phyloP scores from a whole-genome alignment of 2,329 filamentous ascomycete genomes.

The Trichoderma sp. region DNA sequence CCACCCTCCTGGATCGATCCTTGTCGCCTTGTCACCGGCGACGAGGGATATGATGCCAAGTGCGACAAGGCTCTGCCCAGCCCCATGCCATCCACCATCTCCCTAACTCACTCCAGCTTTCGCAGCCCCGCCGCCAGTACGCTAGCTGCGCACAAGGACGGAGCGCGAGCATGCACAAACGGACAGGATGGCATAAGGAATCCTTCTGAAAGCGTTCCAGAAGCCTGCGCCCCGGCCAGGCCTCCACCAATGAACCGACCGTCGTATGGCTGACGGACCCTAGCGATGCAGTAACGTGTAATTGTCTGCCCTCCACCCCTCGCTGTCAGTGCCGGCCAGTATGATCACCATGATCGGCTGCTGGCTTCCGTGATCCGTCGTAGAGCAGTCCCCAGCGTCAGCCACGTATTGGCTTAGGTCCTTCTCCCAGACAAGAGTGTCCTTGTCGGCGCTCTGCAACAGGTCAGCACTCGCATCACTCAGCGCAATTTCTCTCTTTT shows the following conservation, averaged over 20 bases:
- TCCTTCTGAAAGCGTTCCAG: constrained; percentile 20
- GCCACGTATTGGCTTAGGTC: neutral
- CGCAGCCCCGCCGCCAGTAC: neutral
- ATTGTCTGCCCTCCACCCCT: constrained; percentile 3
- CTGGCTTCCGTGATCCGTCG: constrained; percentile 20
- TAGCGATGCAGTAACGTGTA: neutral
- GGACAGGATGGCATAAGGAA: neutral
- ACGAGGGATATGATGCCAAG: neutral
- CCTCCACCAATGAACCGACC: neutral
- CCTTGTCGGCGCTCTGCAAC: neutral
- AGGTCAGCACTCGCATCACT: neutral
- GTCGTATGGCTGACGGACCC: neutral
- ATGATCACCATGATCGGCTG: constrained; percentile 21
- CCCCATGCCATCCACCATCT: constrained; percentile 5
- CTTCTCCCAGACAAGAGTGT: neutral
- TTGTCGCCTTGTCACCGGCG: neutral
- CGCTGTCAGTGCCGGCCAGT: constrained; percentile 11
- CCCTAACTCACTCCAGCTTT: constrained; percentile 17
- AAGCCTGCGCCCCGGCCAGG: neutral
- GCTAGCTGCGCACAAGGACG: constrained; percentile 3
- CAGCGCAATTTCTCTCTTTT: neutral
- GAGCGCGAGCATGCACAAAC: neutral
- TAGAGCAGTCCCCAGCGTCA: neutral
- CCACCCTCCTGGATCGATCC: constrained; percentile 13
- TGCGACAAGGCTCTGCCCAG: constrained; percentile 12